Conservation (phyloP, 1,284 basidiomycete genomes). For the Peniophora sp. region DNA sequence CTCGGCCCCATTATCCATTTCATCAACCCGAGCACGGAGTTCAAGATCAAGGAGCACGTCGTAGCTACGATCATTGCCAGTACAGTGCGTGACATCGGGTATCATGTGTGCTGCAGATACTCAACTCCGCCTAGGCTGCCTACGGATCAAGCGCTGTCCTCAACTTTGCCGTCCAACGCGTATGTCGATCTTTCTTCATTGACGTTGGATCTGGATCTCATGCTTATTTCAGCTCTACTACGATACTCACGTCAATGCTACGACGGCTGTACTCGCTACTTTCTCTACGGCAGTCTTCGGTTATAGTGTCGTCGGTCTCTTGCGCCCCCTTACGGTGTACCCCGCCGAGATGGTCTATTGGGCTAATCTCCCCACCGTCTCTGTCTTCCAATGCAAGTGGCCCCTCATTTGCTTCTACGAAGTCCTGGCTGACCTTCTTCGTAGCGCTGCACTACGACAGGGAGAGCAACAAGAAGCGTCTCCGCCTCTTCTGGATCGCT, state of each 20-base stretch:
- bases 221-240: slow-evolving; percentile 42
- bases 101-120: too few species aligned
- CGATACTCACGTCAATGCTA: slow-evolving; percentile 42
- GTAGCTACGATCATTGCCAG: neutral
- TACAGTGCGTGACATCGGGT: slow-evolving; percentile 50
- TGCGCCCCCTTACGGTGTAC: slow-evolving; percentile 55
- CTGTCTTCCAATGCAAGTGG: slow-evolving; percentile 49
- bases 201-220: neutral
- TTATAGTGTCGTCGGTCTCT: slow-evolving; percentile 52
- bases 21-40: slow-evolving; percentile 47
- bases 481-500: slow-evolving; percentile 56
- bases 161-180: slow-evolving; percentile 57
- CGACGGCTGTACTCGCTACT: slow-evolving; percentile 54
- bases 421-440: slow-evolving; percentile 13
- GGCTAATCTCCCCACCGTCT: slow-evolving; percentile 46
- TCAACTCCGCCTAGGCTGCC: slow-evolving; percentile 49
- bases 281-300: slow-evolving; percentile 64
- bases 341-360: slow-evolving; percentile 72
- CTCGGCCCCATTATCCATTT: slow-evolving; percentile 35
- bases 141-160: slow-evolving; percentile 42
- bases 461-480: slow-evolving; percentile 37
- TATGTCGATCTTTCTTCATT: slow-evolving; percentile 18
- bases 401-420: too few species aligned
- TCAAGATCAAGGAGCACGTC: slow-evolving; percentile 47
- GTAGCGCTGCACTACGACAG: slow-evolving; percentile 47